A percentile compares a stretch with the other conserved stretches of the same genome.
phyloP scores from a whole-genome alignment of 2,329 filamentous ascomycete species.

The Pseudogymnoascus sp. region DNA sequence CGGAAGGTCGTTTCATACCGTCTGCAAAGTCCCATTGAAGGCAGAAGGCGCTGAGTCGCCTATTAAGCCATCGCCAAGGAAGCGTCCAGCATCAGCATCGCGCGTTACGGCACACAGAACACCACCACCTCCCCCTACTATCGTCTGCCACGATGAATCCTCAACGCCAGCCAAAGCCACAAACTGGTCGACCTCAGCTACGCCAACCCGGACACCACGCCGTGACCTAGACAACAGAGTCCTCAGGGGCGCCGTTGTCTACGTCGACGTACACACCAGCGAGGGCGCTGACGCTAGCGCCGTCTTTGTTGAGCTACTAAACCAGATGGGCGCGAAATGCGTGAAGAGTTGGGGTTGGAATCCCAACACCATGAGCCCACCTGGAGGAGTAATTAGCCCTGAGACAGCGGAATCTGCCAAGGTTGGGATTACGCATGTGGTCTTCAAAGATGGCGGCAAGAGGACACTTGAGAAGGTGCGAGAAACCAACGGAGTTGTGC shows the following conservation, averaged over 20 bases:
- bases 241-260: constrained; percentile 66
- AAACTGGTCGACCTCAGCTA: constrained; percentile 45
- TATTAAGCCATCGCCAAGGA: constrained; percentile 28
- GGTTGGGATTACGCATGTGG: constrained; percentile 76
- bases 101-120: constrained; percentile 36
- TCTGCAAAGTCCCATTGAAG: constrained; percentile 70
- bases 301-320: constrained; percentile 73
- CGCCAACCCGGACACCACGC: constrained; percentile 49
- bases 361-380: constrained; percentile 28
- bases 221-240: constrained; percentile 44
- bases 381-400: constrained; percentile 2
- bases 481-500: constrained; percentile 63
- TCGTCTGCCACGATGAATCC: constrained; percentile 16
- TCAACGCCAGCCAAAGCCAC: constrained; percentile 44
- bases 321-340: constrained; percentile 73
- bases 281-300: constrained; percentile 73
- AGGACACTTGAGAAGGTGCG: constrained; percentile 74
- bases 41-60: constrained; percentile 47
- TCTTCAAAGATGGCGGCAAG: constrained; percentile 80
- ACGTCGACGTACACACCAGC: constrained; percentile 74
- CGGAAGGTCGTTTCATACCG: constrained; percentile 58
- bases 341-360: constrained; percentile 72
- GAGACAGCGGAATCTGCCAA: constrained; percentile 33
- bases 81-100: constrained; percentile 36
- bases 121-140: constrained; percentile 16